Conservation (phyloP, 176 grass and related monocot genomes). For the Musa acuminata region DNA sequence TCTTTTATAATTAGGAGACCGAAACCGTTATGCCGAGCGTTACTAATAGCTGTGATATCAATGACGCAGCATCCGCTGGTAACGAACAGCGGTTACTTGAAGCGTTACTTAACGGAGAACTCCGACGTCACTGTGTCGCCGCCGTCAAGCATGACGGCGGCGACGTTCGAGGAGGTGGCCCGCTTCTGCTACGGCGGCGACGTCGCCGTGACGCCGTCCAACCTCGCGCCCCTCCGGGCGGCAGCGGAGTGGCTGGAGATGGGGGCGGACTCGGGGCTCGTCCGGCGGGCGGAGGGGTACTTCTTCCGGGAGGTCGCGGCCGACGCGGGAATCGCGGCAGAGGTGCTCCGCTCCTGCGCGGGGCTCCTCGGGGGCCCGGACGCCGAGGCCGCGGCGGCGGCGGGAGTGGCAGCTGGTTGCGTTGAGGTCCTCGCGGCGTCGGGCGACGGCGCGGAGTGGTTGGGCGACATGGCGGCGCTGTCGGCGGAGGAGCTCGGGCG, state of each 20-base stretch:
- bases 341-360: conserved; percentile 41
- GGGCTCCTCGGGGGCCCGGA: conserved; percentile 39
- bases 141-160: conserved; percentile 37
- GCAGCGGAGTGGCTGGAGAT: conserved; percentile 68
- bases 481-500: conserved; percentile 38
- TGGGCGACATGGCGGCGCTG: conserved; percentile 49
- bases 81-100: conserved; percentile 52
- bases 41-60: too few relatives aligned
- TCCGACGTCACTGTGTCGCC: conserved; percentile 36
- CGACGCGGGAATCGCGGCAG: conserved; percentile 28
- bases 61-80: conserved; percentile 47
- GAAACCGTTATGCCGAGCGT: neutral
- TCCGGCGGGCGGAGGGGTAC: conserved; percentile 49
- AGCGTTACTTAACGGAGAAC: conserved; percentile 40
- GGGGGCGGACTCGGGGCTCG: conserved; percentile 14
- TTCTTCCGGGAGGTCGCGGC: conserved; percentile 70
- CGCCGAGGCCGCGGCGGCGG: conserved; percentile 7
- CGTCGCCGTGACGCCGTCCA: conserved; percentile 28
- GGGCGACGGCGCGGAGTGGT: conserved; percentile 32
- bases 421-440: conserved; percentile 51
- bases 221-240: conserved; percentile 38
- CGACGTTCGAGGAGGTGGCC: conserved; percentile 31
- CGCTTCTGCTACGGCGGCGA: conserved; percentile 53
- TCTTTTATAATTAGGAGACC: too few relatives aligned
- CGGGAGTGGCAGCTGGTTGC: conserved; percentile 51